phyloP scores from a whole-genome alignment of 352 stramenopile genomes.

The Phytophthora sp. region DNA sequence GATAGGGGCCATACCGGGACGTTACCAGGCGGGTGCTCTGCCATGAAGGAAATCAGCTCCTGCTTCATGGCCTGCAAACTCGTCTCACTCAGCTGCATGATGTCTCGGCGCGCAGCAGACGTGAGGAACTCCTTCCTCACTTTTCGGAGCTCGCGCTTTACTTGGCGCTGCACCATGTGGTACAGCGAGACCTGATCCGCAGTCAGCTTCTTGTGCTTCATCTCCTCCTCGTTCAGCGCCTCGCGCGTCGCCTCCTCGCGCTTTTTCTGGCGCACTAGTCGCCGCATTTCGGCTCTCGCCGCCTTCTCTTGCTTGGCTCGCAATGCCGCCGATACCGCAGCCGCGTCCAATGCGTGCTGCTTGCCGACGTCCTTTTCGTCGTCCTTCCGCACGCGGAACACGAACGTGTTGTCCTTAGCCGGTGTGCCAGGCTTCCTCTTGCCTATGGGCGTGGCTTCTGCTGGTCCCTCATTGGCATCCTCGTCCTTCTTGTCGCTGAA shows the following conservation, averaged over 20 bases:
- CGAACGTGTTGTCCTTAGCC: slow-evolving; percentile 47
- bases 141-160: slow-evolving; percentile 70
- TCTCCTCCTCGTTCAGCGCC: slow-evolving; percentile 41
- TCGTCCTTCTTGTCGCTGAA: slow-evolving; percentile 52
- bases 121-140: slow-evolving; percentile 71
- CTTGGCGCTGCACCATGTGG: slow-evolving; percentile 60
- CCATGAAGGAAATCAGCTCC: slow-evolving; percentile 68
- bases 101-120: slow-evolving; percentile 59
- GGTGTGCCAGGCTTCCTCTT: slow-evolving; percentile 16
- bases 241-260: slow-evolving; percentile 55
- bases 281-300: slow-evolving; percentile 47
- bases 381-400: slow-evolving; percentile 60
- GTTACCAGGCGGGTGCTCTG: slow-evolving; percentile 49
- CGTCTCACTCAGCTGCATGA: slow-evolving; percentile 73
- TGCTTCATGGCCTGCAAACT: slow-evolving; percentile 70
- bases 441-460: slow-evolving; percentile 37
- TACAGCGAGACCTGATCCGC: slow-evolving; percentile 65
- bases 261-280: slow-evolving; percentile 46
- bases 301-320: slow-evolving; percentile 57
- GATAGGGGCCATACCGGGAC: slow-evolving; percentile 36
- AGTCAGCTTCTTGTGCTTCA: slow-evolving; percentile 47
- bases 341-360: slow-evolving; percentile 41
- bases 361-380: slow-evolving; percentile 29
- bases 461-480: slow-evolving; percentile 8
- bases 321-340: slow-evolving; percentile 49